Conservation (phyloP, 805 yeast species). For the Sugiyamaella americana region DNA sequence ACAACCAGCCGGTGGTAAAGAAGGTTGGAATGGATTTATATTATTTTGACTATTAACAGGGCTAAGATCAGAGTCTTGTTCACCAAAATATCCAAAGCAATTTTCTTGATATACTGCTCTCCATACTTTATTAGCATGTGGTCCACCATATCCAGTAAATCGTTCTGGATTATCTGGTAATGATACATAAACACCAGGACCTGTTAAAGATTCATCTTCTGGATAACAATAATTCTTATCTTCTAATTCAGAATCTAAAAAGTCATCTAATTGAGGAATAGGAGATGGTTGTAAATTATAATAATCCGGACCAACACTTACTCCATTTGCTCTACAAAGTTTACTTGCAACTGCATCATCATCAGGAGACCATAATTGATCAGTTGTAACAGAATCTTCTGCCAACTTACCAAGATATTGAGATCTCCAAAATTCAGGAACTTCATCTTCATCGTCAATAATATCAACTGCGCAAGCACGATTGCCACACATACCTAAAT, state of each 20-base stretch:
- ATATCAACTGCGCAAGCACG: conserved; percentile 87
- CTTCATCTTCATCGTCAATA: conserved; percentile 62
- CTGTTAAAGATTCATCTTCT: conserved; percentile 34
- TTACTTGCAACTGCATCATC: conserved; percentile 11
- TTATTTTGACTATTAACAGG: conserved; percentile 21
- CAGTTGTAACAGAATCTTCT: conserved; percentile 30
- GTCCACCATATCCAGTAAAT: conserved; percentile 93
- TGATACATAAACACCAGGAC: conserved; percentile 65
- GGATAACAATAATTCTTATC: conserved; percentile 36
- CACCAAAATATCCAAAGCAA: conserved; percentile 56
- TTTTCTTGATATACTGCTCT: conserved; percentile 84
- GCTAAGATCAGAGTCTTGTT: conserved; percentile 78
- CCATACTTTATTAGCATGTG: conserved; percentile 91
- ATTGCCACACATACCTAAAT: conserved; percentile 71
- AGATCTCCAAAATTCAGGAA: conserved; percentile 70
- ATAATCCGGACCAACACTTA: neutral
- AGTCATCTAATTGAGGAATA: neutral
- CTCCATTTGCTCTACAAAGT: neutral
- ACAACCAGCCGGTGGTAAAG: conserved; percentile 11
- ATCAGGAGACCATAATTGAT: conserved; percentile 18
- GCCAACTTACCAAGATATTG: conserved; percentile 56
- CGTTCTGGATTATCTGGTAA: conserved; percentile 87
- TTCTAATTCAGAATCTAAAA: conserved; percentile 8
- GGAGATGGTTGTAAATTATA: neutral
- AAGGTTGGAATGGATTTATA: neutral